Evolutionary conservation across 257 asterid species (phyloP).

Genomic region (Coffea eugenioides): DNA sequence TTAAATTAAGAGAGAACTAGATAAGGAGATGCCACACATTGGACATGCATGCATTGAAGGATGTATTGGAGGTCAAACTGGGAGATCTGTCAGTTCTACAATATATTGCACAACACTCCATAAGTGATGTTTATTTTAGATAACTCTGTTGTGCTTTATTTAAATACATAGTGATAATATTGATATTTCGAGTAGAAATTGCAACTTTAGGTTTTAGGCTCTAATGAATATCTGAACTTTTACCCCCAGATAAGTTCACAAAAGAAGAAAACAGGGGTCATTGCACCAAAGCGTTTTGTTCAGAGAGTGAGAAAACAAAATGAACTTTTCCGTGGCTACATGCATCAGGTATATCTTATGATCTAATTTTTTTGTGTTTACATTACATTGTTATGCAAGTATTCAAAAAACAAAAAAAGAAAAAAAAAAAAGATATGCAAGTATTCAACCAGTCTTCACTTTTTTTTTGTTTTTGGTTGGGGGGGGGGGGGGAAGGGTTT

Average conservation of each 20-base stretch:
- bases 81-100: background rate
- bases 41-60: background rate
- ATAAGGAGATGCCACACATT: background rate
- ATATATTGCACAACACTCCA: background rate
- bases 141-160: background rate
- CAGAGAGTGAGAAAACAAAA: conserved; percentile 86
- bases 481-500: background rate
- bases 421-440: background rate
- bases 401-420: background rate
- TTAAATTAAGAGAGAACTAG: background rate
- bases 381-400: background rate
- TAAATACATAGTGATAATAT: no score
- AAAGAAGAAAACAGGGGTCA: conserved; percentile 89
- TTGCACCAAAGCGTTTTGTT: conserved; percentile 89
- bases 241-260: conserved; percentile 68
- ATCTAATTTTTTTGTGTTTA: background rate
- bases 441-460: background rate
- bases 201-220: background rate
- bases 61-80: background rate
- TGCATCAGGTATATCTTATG: conserved; percentile 75
- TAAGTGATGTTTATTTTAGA: background rate
- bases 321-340: conserved; percentile 86
- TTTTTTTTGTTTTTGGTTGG: no score
- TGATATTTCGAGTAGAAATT: background rate
- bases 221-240: conserved; percentile 14